Base-by-base conservation (phyloP, 225 moss, liverwort and hornwort species). In the Lunularia cruciata region DNA sequence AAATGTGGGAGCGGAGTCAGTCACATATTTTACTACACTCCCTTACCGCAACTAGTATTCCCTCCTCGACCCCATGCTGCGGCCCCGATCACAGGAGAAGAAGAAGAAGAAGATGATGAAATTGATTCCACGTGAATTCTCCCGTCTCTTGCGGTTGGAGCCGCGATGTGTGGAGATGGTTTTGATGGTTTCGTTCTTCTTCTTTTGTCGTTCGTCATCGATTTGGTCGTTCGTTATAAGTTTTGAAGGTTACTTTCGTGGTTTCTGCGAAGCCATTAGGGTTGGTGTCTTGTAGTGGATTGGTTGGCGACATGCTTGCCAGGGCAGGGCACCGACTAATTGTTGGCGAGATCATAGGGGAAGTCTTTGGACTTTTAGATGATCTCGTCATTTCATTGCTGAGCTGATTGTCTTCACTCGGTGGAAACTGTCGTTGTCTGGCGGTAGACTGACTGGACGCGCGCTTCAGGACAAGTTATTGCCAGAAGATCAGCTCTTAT, bases 401-500 rank as follows among this genome's bases (percentile, higher is more conserved):
- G 22, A 26, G 27, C 26, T 2, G 23, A 52, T 52, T 11, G 11
- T 28, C 43, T 43, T 43, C 43, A 11, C 43, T 16, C 43, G 43
- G 11, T 43, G 12, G 1, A 6, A 7, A 28, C 28, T 28, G 27
- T 54, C 27, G 9, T 54, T 54, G 26, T 54, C 20, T 28, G 54
- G 2, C 54, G 13, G 8, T 28, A 28, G 11, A 5, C 54, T 54
- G 51, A 51, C 51, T 54, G 54, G 54, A 3, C 27, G 26, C 22
- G 12, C 27, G 27, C 27, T n/a, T 25, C 26, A 25, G 6, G 26
- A 54, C 54, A 54, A 28, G 25, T 28, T 54, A 11, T 12, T 28
- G 54, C 54, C 54, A 54, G 54, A 27, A 54, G 54, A 54, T 54
- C 54, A 54, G 54, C 13, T 54, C 54, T 54, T 54, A 54, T 54